Evolutionary conservation across 306 rosid genomes (phyloP).

Genomic region (Vicia sativa): DNA sequence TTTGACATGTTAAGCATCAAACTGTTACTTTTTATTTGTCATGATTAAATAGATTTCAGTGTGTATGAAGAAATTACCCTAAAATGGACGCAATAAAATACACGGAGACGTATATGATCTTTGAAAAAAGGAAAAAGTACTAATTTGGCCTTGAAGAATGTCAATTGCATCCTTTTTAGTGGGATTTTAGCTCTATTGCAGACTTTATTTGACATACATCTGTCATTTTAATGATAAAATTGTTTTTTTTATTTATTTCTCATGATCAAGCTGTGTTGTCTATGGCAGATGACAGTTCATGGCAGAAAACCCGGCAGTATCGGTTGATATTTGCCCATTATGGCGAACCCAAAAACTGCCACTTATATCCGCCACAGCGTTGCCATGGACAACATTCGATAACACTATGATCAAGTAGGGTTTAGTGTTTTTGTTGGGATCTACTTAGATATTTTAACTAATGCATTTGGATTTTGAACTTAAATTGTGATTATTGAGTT

Average conservation of each 20-base stretch:
- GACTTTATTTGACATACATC: not conserved
- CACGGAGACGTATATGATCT: not conserved
- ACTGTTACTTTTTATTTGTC: not conserved
- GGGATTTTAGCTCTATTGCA: not conserved
- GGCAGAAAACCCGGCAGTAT: no score
- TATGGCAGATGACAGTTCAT: no score
- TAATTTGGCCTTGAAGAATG: not conserved
- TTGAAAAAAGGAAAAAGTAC: not conserved
- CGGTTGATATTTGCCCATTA: no score
- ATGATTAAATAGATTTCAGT: not conserved
- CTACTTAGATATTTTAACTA: not conserved
- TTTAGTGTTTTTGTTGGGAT: not conserved
- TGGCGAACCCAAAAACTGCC: no score
- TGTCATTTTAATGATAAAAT: not conserved
- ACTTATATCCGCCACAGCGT: no score
- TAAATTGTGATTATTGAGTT: not conserved
- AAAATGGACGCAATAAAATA: not conserved
- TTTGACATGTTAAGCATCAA: not conserved
- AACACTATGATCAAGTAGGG: not conserved
- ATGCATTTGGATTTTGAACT: not conserved
- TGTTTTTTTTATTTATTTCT: not conserved
- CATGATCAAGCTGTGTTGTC: not conserved
- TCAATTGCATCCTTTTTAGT: not conserved
- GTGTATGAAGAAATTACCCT: not conserved
- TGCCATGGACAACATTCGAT: no score